These are phyloP conservation scores for Staphylotrichum tortipilum DNA, from an alignment of 495 filamentous ascomycete genomes.

Conservation along the genomic window DNA sequence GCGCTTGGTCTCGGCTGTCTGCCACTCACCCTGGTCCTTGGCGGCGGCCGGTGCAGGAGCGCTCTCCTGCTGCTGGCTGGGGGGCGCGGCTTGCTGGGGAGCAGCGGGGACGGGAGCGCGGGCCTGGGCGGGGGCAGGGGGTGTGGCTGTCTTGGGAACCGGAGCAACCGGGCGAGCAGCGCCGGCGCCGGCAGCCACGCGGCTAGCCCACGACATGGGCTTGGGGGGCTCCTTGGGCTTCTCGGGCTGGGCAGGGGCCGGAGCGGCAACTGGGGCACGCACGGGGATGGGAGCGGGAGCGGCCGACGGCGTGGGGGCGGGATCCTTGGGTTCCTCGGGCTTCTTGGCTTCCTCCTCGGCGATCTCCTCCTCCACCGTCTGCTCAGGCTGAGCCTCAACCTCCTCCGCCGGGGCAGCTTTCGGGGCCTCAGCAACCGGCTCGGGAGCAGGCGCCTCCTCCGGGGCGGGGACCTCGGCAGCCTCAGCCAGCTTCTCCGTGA, in stretches of 20 bases:
- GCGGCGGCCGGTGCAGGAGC: slow-evolving; percentile 22
- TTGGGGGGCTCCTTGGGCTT: slow-evolving; percentile 38
- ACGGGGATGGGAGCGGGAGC: slow-evolving; percentile 38
- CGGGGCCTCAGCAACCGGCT: slow-evolving; percentile 41
- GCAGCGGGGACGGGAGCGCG: slow-evolving; percentile 21
- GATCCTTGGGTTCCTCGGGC: slow-evolving; percentile 52
- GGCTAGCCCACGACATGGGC: slow-evolving; percentile 87
- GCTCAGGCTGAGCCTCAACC: slow-evolving; percentile 26
- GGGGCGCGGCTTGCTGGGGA: slow-evolving; percentile 31
- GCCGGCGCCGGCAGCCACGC: slow-evolving; percentile 45
- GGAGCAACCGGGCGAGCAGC: slow-evolving; percentile 34
- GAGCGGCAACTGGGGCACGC: slow-evolving; percentile 30
- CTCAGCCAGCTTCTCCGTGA: slow-evolving; percentile 46
- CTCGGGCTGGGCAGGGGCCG: slow-evolving; percentile 32
- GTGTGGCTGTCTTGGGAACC: slow-evolving; percentile 34
- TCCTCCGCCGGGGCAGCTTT: slow-evolving; percentile 41
- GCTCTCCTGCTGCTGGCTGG: slow-evolving; percentile 24
- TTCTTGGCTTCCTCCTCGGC: slow-evolving; percentile 41
- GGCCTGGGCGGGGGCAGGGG: slow-evolving; percentile 30
- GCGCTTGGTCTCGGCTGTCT: slow-evolving; percentile 77
- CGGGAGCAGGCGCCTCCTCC: slow-evolving; percentile 33
- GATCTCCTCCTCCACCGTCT: slow-evolving; percentile 35
- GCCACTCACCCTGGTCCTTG: slow-evolving; percentile 57
- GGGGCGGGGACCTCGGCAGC: slow-evolving; percentile 30
- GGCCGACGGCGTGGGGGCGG: slow-evolving; percentile 48